Base-by-base conservation (phyloP, 2,329 filamentous ascomycete genomes). In the Coleophoma crateriformis region DNA sequence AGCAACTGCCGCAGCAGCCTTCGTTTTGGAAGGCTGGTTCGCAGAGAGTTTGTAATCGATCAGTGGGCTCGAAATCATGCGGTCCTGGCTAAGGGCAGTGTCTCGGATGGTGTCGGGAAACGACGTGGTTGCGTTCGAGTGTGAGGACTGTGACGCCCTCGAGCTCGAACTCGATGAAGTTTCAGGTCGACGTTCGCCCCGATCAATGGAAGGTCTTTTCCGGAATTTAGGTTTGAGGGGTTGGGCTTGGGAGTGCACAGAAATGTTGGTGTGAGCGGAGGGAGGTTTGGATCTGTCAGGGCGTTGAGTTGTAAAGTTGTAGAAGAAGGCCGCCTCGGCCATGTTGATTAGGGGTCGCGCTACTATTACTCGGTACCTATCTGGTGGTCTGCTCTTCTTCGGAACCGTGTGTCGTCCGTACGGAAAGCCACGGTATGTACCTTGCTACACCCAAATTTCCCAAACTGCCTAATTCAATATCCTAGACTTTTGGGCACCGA, bases 311-410 rank as follows among this genome's bases (percentile, higher is more conserved):
- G 58, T 57, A 32, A 49, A 48, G 43, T 60, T 58, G 45, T 54
- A 56, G 40, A 58, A 61, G 46, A 62, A 60, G 17, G 51, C 56
- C 20, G 56, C 57, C 49, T 62, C 59, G n/a, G 55, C 47, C 58
- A 61, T 61, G 27, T 15, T 52, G 45, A 46, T 44, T 44, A 44
- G 41, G 41, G 41, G 41, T n/a, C 32, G 15, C 41, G 10, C 22
- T 17, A 17, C 12, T 20, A 14, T 12, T 38, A 14, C 35, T 38
- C 35, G 35, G 35, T 38, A 38, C 35, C 35, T 17, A 38, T 27
- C 27, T 27, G 27, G 27, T 27, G 27, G 27, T 10, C 27, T 27
- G 27, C 27, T 27, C 6, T 27, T 27, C 27, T 27, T 27, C 27
- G 27, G 27, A 27, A 27, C 27, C 27, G 27, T 27, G 27, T 27